Conservation (phyloP, 106 monocot genomes). For the Amphibolis antarctica region DNA sequence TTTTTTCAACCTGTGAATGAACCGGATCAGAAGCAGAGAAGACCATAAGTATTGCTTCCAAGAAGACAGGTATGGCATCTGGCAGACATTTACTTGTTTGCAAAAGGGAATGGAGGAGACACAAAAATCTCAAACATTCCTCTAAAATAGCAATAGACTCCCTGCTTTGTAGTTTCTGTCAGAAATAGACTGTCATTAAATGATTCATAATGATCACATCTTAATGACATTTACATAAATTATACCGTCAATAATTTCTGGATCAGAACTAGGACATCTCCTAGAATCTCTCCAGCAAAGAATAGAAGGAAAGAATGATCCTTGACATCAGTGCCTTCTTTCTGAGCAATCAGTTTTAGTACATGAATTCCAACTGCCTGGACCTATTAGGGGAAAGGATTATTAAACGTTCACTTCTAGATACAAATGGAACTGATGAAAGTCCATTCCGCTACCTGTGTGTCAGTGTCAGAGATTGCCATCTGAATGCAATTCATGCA, state of each 20-base stretch:
- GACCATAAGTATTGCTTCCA: slow-evolving; percentile 69
- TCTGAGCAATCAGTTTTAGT: slow-evolving; percentile 50
- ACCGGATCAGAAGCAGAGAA: slow-evolving; percentile 29
- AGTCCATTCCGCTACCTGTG: slow-evolving; percentile 34
- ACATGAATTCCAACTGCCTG: slow-evolving; percentile 44
- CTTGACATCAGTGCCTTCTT: slow-evolving; percentile 37
- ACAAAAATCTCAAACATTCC: slow-evolving; percentile 71
- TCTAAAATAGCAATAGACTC: slow-evolving; percentile 42
- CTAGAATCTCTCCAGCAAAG: slow-evolving; percentile 51
- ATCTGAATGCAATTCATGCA: slow-evolving; percentile 38
- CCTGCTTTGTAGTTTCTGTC: slow-evolving; percentile 36
- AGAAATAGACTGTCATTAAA: slow-evolving; percentile 5
- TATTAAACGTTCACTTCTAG: background rate
- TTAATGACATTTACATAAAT: background rate
- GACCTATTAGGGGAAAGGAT: slow-evolving; percentile 31
- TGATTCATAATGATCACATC: background rate
- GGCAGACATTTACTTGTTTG: slow-evolving; percentile 34
- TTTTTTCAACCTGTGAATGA: slow-evolving; percentile 39
- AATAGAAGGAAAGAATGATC: slow-evolving; percentile 32
- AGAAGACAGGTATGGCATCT: slow-evolving; percentile 33
- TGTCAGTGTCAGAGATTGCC: slow-evolving; percentile 29
- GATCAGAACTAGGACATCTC: slow-evolving; percentile 53
- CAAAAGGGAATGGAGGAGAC: slow-evolving; percentile 54
- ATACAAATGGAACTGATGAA: background rate
- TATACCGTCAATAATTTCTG: slow-evolving; percentile 53